Evolutionary conservation across 108 stramenopile species (phyloP).

Genomic region (Fragilariopsis cylindrus): DNA sequence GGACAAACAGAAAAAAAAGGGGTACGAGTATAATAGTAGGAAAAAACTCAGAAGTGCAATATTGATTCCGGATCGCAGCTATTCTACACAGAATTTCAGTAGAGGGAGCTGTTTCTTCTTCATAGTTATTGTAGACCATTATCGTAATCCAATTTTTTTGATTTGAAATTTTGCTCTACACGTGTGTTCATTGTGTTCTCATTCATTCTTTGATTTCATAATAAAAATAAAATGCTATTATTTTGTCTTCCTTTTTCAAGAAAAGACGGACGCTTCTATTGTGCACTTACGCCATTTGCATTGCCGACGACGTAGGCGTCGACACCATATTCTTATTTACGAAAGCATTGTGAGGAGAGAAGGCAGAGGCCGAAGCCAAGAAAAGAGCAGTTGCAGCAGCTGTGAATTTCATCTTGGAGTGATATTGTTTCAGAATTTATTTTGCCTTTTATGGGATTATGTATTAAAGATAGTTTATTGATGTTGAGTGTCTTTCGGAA

Average conservation of each 20-base stretch:
- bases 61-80: conserved; percentile 72
- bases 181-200: not conserved
- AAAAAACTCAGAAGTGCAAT: conserved; percentile 56
- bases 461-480: no score
- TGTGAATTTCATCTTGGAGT: conserved; percentile 73
- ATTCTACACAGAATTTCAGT: conserved; percentile 59
- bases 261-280: not conserved
- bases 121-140: conserved; percentile 28
- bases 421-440: not conserved
- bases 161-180: not conserved
- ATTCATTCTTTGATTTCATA: not conserved
- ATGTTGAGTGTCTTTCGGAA: no score
- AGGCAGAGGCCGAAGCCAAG: conserved; percentile 74
- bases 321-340: conserved; percentile 30
- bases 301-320: conserved; percentile 17
- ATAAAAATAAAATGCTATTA: not conserved
- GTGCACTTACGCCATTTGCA: conserved; percentile 45
- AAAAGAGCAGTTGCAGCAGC: conserved; percentile 63
- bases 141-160: not conserved
- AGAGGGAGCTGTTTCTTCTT: conserved; percentile 71
- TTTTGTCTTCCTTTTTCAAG: not conserved
- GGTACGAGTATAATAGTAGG: not conserved
- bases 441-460: no score
- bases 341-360: conserved; percentile 54
- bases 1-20: not conserved